Evolutionary conservation across 495 filamentous ascomycete genomes (phyloP), one percentile per base, ranked within the genome.

Genomic region (Lichina pygmaea): DNA sequence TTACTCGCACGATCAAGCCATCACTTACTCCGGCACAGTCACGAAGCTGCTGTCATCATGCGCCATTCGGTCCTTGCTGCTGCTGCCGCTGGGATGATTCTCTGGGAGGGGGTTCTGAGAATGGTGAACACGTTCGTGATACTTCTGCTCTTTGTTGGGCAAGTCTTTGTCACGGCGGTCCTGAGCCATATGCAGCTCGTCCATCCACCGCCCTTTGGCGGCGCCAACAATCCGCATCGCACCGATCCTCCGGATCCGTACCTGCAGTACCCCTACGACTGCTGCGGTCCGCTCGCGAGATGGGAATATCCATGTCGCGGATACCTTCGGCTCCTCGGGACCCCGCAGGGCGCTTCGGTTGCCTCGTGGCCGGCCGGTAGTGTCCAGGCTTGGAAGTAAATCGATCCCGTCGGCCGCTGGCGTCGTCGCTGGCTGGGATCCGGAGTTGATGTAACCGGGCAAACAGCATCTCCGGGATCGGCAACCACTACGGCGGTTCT

Each of bases 401-500:
- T 42, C 6, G 2, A 24, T 2, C 24, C 24, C 24, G 4, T 24
- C 24, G 24, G 24, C 1, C 24, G 24, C 4, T 24, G 24, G 1
- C 24, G 24, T 24, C 24, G 24, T 24, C 24, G 24, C 24, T 24
- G 24, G 24, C 24, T 24, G 2, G 24, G 2, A 24, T 24, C 24
- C 4, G 24, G 2, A 24, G 24, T 24, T 24, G 24, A 24, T 24
- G 24, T 24, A 24, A 32, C n/a, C 34, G 46, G 44, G 12, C 12
- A 40, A 30, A 32, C 34, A 41, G 52, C 45, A 41, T 54, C 50
- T 54, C 44, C 43, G 38, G 48, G 13, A 47, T 51, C 36, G 56
- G 55, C 5, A 58, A 52, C 38, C 59, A 62, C 46, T 59, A 54
- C 34, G 59, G 59, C 36, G 59, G 59, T 9, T 51, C 48, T 7